These are phyloP conservation scores for Thraustochytrium striatum DNA, from an alignment of 352 stramenopile genomes.

Conservation along the genomic window DNA sequence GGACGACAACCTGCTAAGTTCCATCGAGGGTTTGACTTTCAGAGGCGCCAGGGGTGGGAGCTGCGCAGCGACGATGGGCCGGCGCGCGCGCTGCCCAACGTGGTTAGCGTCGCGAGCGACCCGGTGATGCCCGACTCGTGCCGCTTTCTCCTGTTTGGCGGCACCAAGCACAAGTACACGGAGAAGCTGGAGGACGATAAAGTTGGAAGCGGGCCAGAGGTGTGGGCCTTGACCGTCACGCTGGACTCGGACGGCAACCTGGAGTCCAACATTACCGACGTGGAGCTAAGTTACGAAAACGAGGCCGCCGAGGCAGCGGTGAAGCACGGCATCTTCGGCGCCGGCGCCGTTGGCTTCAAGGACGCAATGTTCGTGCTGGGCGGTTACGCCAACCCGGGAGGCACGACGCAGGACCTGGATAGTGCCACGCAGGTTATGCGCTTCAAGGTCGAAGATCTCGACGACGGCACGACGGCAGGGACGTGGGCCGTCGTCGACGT, in stretches of 20 bases:
- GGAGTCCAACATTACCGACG: background rate
- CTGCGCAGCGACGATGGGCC: background rate
- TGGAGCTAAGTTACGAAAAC: background rate
- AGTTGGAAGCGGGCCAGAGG: background rate
- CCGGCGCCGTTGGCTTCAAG: background rate
- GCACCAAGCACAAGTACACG: background rate
- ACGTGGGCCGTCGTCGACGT: background rate
- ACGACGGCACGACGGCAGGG: background rate
- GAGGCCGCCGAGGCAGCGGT: no score
- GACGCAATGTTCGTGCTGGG: background rate
- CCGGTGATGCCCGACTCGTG: background rate
- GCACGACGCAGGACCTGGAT: background rate
- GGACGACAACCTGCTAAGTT: background rate
- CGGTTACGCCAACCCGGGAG: background rate
- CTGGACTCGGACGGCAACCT: background rate
- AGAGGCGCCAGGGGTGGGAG: background rate
- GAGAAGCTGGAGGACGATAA: background rate
- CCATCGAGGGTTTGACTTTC: background rate
- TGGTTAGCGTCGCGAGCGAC: background rate
- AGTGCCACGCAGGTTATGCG: background rate
- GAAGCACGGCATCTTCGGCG: constrained; percentile 1
- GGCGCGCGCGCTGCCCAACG: background rate
- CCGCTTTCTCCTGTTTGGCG: constrained; percentile 15
- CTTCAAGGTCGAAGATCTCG: background rate
- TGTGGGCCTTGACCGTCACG: constrained; percentile 17